Base-by-base conservation (phyloP, 2,329 filamentous ascomycete species). In the Diaporthe velutina region DNA sequence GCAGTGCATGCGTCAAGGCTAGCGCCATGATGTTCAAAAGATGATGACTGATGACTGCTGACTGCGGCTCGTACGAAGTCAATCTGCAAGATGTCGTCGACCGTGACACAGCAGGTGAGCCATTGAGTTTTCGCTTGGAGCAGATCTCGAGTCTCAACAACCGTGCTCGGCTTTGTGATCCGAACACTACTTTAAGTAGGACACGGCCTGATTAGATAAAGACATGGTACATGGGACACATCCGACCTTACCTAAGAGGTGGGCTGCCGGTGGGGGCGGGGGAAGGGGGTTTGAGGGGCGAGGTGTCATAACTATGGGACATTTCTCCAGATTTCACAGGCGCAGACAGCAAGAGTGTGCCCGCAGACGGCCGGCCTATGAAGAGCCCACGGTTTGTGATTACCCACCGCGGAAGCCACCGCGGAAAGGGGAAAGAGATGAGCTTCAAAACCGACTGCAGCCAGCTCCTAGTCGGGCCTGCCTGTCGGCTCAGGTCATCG, bases 401-500 rank as follows among this genome's bases (percentile, higher is more conserved):
- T 33, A n/a, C 61, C 61, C 42, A 66, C 61, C 28, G 30, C 61
- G 61, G 61, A 67, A 50, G 22, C 45, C 30, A 67, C 19, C 61
- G 45, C 42, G 61, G 61, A 35, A 35, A 50, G 10, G 42, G 28
- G 38, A 15, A 22, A n/a, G 40, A 35, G 45, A 45, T 42, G 42
- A 52, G 19, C 40, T n/a, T 30, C 8, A 50, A 33, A 52, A 28
- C 42, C 25, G 42, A 60, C 54, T 55, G 4, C 54, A 55, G 54
- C 54, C 54, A 55, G 54, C 54, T 22, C 33, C 5, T 61, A 12
- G 35, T 19, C 58, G 58, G 58, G 35, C 58, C 12, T 48, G 19
- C 17, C 60, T 50, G 60, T 66, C 60, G 60, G 60, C 42, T 8
- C 61, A 50, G 61, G 61, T 67, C 42, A 50, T 67, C 42, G 61